These are phyloP conservation scores for Rhizopogon vinicolor DNA, from an alignment of 768 basidiomycete species.

Conservation along the genomic window DNA sequence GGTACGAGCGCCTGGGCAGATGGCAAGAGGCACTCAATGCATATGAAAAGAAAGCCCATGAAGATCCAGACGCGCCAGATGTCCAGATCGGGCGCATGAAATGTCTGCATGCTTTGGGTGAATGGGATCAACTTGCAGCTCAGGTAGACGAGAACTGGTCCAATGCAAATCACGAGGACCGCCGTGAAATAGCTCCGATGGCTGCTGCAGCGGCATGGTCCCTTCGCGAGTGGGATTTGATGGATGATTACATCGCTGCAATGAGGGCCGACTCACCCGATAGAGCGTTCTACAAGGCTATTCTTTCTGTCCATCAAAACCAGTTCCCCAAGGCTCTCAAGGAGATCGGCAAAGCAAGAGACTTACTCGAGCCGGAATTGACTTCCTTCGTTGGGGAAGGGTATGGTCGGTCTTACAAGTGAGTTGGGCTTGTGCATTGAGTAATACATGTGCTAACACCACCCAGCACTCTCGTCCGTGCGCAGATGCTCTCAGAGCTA, in stretches of 20 bases:
- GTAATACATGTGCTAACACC: conserved; percentile 11
- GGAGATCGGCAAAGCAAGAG: conserved; percentile 91
- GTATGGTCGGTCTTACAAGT: conserved; percentile 98
- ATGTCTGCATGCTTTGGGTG: conserved; percentile 93
- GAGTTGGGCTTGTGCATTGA: conserved; percentile 20
- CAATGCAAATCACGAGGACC: conserved; percentile 76
- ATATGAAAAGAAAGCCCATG: conserved; percentile 73
- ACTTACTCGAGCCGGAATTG: conserved; percentile 86
- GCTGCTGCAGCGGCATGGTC: conserved; percentile 98
- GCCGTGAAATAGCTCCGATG: conserved; percentile 90
- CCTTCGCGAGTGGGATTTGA: conserved; percentile 93
- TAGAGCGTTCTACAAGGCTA: conserved; percentile 93
- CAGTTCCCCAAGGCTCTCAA: conserved; percentile 88
- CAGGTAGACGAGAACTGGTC: conserved; percentile 89
- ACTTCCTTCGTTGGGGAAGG: conserved; percentile 91
- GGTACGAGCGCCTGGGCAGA: conserved; percentile 94
- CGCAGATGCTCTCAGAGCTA: conserved; percentile 96
- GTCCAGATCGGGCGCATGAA: conserved; percentile 90
- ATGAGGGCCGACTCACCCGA: conserved; percentile 95
- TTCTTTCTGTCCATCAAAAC: conserved; percentile 93
- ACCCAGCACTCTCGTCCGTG: conserved; percentile 86
- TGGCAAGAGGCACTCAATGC: conserved; percentile 93
- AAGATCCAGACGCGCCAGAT: conserved; percentile 74
- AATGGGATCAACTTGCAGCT: conserved; percentile 88
- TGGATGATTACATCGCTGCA: conserved; percentile 94